Base-by-base conservation (phyloP, 345 rosid genomes). In the Euphorbia pulcherrima region DNA sequence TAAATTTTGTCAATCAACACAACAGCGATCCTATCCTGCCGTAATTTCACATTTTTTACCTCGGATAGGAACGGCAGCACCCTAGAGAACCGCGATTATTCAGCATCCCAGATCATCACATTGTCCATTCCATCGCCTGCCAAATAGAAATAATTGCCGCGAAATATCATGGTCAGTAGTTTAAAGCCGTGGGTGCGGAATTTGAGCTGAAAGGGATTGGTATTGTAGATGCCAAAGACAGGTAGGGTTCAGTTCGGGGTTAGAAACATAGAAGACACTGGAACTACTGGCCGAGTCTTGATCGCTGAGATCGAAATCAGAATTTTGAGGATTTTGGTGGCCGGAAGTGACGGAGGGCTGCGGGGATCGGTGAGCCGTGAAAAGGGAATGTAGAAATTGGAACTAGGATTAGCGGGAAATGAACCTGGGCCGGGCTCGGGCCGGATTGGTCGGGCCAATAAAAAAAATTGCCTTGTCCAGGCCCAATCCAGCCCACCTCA, bases 71-170 rank as follows among this genome's bases (percentile, higher is more conserved):
- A 77, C 3, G 80, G 73, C 21, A 80, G 69, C 76, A 80, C 83
- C 29, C 83, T 82, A 40, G 78, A 67, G 68, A 72, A 77, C 20
- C 80, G 76, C 9, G 72, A 58, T 55, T 59, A 76, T 65, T 73
- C 72, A 61, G 75, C 83, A 63, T 83, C 83, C 86, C 86, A 83
- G 39, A 83, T 75, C 78, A 80, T 80, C 41, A 79, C 78, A 52
- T 78, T 75, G 61, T 64, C 53, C 6, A 62, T 44, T 9, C 80
- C 76, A 18, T 77, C 78, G 46, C 83, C 80, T 37, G 77, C 86
- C 4, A 82, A 71, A 48, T 78, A 75, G 55, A 77, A 74, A 54
- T 75, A 61, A 40, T 79, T 75, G 70, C 77, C 54, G 44, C 82
- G 78, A 78, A 75, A 77, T 27, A 82, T 80, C 83, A 77, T 79